Conservation (phyloP, 2,329 filamentous ascomycete species). For the Cytospora schulzeri region DNA sequence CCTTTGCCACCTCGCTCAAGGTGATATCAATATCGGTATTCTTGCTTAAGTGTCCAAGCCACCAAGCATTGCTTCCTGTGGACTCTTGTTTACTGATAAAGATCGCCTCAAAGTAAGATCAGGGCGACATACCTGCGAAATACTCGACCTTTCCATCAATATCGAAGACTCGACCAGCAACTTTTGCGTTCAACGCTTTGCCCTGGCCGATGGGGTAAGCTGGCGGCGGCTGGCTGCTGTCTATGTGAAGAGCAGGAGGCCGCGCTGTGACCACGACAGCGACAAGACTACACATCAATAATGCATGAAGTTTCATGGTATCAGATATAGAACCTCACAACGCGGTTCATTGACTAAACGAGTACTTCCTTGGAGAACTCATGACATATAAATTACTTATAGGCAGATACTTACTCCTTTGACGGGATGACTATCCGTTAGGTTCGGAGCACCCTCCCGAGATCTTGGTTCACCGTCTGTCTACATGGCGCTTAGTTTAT, state of each 20-base stretch:
- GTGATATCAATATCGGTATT: slow-evolving; percentile 56
- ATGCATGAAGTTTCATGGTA: slow-evolving; percentile 16
- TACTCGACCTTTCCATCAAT: slow-evolving; percentile 18
- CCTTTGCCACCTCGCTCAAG: slow-evolving; percentile 26
- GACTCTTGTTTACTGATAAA: neutral
- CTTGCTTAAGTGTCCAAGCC: slow-evolving; percentile 42
- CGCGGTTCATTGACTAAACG: neutral
- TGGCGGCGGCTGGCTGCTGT: slow-evolving; percentile 15
- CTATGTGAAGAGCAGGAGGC: slow-evolving; percentile 15
- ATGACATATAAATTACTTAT: neutral
- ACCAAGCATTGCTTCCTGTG: slow-evolving; percentile 26
- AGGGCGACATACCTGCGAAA: slow-evolving; percentile 19
- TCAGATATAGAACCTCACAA: neutral
- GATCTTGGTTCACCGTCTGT: neutral
- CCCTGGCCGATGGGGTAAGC: slow-evolving; percentile 20
- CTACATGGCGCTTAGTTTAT: neutral
- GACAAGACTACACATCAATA: slow-evolving; percentile 4
- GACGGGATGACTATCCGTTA: neutral
- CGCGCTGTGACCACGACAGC: neutral
- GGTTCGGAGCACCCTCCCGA: slow-evolving; percentile 5
- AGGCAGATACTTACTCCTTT: neutral
- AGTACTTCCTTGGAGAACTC: neutral
- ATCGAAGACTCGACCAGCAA: slow-evolving; percentile 21
- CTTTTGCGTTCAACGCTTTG: slow-evolving; percentile 16
- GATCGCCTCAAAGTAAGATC: neutral